Evolutionary conservation across 768 basidiomycete genomes (phyloP), one percentile per base, ranked within the genome.

Genomic region (Agrocybe chaxingu): DNA sequence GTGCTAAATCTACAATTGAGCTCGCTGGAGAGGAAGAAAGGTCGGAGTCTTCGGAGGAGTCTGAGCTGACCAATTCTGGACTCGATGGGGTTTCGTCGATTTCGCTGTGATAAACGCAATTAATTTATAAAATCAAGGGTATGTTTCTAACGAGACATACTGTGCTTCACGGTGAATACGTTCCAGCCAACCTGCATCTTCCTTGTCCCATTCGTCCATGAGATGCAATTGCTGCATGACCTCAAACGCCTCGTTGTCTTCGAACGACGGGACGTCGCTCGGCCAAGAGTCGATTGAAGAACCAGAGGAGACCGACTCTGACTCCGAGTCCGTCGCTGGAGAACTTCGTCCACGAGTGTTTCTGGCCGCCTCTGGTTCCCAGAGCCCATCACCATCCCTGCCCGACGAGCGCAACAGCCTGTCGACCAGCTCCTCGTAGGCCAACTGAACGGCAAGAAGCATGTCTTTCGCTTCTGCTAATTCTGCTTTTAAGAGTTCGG

Each of bases 361-460:
- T 24, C 24, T 24, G 24, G 5, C 24, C 24, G 24, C 24, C 13
- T 51, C 50, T 8, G 48, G 13, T 34, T 49, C 48, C 12, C 41
- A 30, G 11, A 41, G 6, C 6, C 16, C 44, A 12, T 10, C 5
- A 45, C 31, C 12, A 9, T n/a, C 12, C 4, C 18, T 8, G n/a
- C 12, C 33, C 1, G 10, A 8, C 11, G 34, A 43, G 24, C 24
- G 6, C 3, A 12, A 7, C 10, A 4, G 16, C 2, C n/a, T 5
- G 1, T 13, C 41, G n/a, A 24, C 24, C 7, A 53, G 12, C 7
- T 53, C 52, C 4, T 53, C 47, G n/a, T 45, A 48, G 2, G 52
- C 42, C 42, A 48, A 48, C 43, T 49, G 47, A n/a, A 49, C 30
- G 9, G 52, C 52, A 16, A 53, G n/a, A n/a, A 44, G 24, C 43